Base-by-base conservation (phyloP, 1,139 yeast species). In the Maudiozyma humilis region DNA sequence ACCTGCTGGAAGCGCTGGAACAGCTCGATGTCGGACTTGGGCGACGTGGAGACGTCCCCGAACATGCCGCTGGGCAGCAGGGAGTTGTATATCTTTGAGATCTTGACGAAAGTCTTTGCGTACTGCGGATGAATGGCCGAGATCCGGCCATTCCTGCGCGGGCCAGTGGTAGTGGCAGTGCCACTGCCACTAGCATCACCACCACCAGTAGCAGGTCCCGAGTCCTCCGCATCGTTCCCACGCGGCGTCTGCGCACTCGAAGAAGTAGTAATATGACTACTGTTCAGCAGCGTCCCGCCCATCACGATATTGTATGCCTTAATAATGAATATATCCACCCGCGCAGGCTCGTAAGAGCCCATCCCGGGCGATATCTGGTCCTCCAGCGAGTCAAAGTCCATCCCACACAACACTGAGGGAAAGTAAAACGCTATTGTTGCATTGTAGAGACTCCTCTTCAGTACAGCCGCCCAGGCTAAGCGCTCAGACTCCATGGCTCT, bases 1-100 rank as follows among this genome's bases (percentile, higher is more conserved):
- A 61, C 61, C 41, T 59, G 63, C 40, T 57, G 63, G 38, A 63
- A 63, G 33, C 60, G 47, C 43, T 60, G 64, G 45, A 56, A 63
- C 20, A 63, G 43, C 43, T 62, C 65, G 18, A 60, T 59, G 15
- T 61, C 51, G 1, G 65, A 59, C 41, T 60, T 61, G 16, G 62
- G 64, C 5, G 62, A 56, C 2, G 57, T 52, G 1, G 62, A 49
- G 23, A 47, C 51, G 36, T 59, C 62, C 38, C 56, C 59, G 32
- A 58, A 49, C 12, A 52, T 43, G 1, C 57, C 59, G 10, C 53
- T 49, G 2, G 59, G 51, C 18, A 56, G 45, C 14, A 59, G 49
- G 5, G 59, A 53, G 41, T 54, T 57, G 46, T 59, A 60, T 7
- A 61, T 49, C 35, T 56, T 57, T 5, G 65, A 57, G 12, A 60